A percentile compares a stretch with the other conserved stretches of the same genome.
These are phyloP conservation scores for Xylariaceae sp. DNA, from an alignment of 2,329 filamentous ascomycete species.

Conservation along the genomic window DNA sequence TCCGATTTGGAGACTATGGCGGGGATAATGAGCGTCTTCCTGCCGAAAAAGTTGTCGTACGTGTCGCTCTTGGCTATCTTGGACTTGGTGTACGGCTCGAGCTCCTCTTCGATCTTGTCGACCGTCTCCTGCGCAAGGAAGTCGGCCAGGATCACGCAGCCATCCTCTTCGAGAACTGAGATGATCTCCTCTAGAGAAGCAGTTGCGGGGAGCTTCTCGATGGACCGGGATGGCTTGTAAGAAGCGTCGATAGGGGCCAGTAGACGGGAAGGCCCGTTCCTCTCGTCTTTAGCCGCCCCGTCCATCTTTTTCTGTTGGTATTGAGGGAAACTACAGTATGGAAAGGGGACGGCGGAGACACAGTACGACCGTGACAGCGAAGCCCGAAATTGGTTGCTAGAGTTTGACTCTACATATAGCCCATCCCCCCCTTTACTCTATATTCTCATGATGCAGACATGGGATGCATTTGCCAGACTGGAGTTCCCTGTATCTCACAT, in stretches of 20 bases:
- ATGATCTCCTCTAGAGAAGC: not conserved
- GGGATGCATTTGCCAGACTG: too few species aligned
- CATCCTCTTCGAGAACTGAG: not conserved
- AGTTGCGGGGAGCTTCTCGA: not conserved
- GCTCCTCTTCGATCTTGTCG: conserved; percentile 8
- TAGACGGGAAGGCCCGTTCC: not conserved
- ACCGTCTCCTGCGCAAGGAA: conserved; percentile 3
- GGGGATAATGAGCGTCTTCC: conserved; percentile 4
- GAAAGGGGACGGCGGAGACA: too few species aligned
- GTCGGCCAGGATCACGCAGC: conserved; percentile 1
- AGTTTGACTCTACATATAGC: too few species aligned
- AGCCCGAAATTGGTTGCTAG: too few species aligned
- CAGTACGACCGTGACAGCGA: too few species aligned
- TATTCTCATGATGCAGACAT: too few species aligned
- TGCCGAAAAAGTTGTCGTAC: conserved; percentile 7
- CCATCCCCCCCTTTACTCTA: too few species aligned
- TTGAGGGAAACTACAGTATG: too few species aligned
- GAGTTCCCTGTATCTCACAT: too few species aligned
- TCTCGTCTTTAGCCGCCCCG: not conserved
- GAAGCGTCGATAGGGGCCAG: not conserved
- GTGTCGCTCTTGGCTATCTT: conserved; percentile 1
- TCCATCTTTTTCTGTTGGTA: not conserved
- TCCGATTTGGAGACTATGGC: conserved; percentile 3
- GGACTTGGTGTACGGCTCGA: conserved; percentile 1
- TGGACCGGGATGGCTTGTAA: not conserved